Evolutionary conservation across 2,329 filamentous ascomycete genomes (phyloP).

Genomic region (Aspergillus sp.): DNA sequence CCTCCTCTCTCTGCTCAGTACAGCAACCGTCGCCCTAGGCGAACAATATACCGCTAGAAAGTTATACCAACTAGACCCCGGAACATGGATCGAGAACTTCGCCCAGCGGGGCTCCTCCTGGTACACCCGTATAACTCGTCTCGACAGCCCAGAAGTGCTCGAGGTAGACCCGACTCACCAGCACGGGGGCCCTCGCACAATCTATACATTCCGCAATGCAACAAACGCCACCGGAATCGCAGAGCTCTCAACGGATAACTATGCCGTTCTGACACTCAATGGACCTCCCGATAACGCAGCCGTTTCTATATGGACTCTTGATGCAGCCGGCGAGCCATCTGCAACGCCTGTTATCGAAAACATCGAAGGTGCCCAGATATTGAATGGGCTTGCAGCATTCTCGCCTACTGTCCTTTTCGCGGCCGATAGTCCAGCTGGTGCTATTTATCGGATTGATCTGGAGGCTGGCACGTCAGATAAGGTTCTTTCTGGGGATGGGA

Average conservation of each 20-base stretch:
- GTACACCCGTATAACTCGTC: not conserved
- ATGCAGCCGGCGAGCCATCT: not conserved
- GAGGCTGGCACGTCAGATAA: not conserved
- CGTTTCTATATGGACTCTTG: not conserved
- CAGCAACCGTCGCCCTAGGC: not conserved
- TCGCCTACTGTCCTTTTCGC: not conserved
- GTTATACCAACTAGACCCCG: not conserved
- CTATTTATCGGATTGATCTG: not conserved
- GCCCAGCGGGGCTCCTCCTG: not conserved
- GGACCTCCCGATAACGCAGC: not conserved
- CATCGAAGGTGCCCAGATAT: not conserved
- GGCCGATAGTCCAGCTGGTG: not conserved
- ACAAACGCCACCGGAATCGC: not conserved
- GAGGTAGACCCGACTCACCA: not conserved
- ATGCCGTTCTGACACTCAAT: not conserved
- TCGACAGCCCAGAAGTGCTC: not conserved
- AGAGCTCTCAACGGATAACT: not conserved
- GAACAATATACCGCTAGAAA: not conserved
- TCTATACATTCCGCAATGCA: not conserved
- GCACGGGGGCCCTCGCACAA: not conserved
- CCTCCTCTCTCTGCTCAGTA: not conserved
- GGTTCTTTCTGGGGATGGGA: not conserved
- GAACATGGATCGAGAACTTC: conserved; percentile 8
- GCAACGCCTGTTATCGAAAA: not conserved
- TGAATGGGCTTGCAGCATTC: not conserved